Evolutionary conservation across 371 early-diverging fungal species (phyloP), one percentile per base, ranked within the genome.

Genomic region (Saksenaea oblongispora): DNA sequence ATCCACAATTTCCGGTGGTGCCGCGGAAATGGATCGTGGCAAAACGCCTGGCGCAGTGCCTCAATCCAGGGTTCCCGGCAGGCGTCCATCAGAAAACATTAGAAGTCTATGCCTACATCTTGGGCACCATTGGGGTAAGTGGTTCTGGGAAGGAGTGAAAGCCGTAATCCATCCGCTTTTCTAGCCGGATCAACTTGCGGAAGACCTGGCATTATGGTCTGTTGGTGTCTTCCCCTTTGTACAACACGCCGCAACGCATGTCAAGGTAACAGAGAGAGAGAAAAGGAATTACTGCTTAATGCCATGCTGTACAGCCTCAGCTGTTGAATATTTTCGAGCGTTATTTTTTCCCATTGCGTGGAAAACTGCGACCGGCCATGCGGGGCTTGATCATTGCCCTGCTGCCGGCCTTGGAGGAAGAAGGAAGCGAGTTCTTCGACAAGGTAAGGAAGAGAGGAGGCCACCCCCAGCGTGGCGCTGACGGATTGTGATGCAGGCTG

Each of bases 21-120:
- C 98, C 99, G 26, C 85, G 88, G 41, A 95, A 95, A 68, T 85
- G 91, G 26, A 80, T 92, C 0, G 90, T 99, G 5, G 90, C 95
- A 54, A 98, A 98, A 82, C 89, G 99, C 22, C 81, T 99, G 35
- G 98, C 97, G 0, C 99, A 99, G 69, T 98, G 98, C 64, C 86
- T 99, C 58, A 98, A 99, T 72, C 99, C 98, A 13, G 95, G 95
- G 15, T 83, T 99, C n/a, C 99, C 99, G 9, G 91, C 98, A 24
- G 99, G 99, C 18, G 98, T 99, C 17, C 99, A 99, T 75, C 95
- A 93, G 72, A 99, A 98, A 76, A 91, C 97, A 3, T 68, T 99
- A 51, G 92, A 94, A 59, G 91, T 95, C 1, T 99, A 99, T 74
- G 84, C 81, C 3, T 88, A 91, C 54, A 87, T 99, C n/a, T 87